phyloP scores from a whole-genome alignment of 176 grass and related monocot genomes.

The Cenchrus purpureus region DNA sequence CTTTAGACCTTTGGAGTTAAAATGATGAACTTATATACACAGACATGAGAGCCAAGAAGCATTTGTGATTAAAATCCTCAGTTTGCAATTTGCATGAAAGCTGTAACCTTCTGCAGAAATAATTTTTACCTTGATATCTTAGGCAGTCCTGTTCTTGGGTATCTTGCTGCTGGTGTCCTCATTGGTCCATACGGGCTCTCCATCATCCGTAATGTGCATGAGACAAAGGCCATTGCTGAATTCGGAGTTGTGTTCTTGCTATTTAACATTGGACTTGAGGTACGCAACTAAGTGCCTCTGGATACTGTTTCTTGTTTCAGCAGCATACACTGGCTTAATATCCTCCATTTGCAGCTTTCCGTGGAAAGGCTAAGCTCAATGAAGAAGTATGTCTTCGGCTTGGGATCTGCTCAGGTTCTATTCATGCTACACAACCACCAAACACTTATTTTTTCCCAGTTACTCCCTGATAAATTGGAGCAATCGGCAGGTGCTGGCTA shows the following conservation, averaged over 20 bases:
- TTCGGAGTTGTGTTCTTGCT: slow-evolving; percentile 98
- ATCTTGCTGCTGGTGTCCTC: slow-evolving; percentile 94
- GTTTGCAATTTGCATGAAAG: slow-evolving; percentile 4
- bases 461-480: slow-evolving; percentile 37
- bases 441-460: slow-evolving; percentile 30
- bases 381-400: slow-evolving; percentile 99
- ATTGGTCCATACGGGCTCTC: slow-evolving; percentile 96
- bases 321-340: slow-evolving; percentile 23
- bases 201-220: slow-evolving; percentile 95
- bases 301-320: slow-evolving; percentile 30
- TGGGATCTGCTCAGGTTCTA: slow-evolving; percentile 93
- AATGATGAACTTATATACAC: neutral
- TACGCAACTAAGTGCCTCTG: slow-evolving; percentile 49
- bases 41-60: neutral
- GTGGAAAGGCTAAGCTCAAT: slow-evolving; percentile 99
- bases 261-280: slow-evolving; percentile 99
- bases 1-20: neutral
- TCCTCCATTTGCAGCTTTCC: slow-evolving; percentile 71
- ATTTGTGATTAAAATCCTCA: neutral
- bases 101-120: neutral
- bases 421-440: slow-evolving; percentile 33
- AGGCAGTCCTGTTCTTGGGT: slow-evolving; percentile 97
- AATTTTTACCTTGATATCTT: slow-evolving; percentile 39
- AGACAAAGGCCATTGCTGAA: slow-evolving; percentile 98
- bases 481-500: slow-evolving; percentile 73